phyloP scores from a whole-genome alignment of 108 stramenopile genomes.

The Ochromonas danica region DNA sequence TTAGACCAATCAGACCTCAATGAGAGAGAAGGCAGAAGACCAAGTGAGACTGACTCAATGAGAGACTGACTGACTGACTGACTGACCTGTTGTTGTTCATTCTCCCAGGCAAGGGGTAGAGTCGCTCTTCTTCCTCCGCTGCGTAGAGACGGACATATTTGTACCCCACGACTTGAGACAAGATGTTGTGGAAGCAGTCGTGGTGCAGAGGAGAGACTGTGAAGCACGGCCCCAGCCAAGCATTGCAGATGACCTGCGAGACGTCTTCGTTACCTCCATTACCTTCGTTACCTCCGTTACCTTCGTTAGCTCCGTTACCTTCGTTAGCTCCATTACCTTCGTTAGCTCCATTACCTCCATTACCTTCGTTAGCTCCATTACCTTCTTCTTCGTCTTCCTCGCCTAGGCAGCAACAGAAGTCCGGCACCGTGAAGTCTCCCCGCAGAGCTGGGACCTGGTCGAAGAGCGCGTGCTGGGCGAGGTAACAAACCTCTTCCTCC shows the following conservation, averaged over 20 bases:
- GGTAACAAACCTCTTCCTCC: too few species aligned
- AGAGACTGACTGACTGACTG: too few species aligned
- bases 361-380: neutral
- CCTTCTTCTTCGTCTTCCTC: constrained; percentile 44
- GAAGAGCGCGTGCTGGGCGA: constrained; percentile 55
- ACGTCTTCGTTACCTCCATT: too few species aligned
- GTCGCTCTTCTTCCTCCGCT: constrained; percentile 39
- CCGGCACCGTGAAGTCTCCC: constrained; percentile 48
- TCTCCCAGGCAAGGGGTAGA: constrained; percentile 46
- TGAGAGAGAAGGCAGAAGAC: too few species aligned
- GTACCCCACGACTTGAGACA: constrained; percentile 70
- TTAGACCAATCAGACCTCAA: too few species aligned
- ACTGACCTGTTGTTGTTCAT: constrained; percentile 55
- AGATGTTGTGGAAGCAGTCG: constrained; percentile 72
- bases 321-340: neutral
- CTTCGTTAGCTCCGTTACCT: neutral
- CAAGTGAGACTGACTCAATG: too few species aligned
- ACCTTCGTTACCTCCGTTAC: neutral
- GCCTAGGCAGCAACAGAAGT: constrained; percentile 52
- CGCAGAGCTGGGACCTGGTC: constrained; percentile 51
- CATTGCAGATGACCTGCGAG: constrained; percentile 21
- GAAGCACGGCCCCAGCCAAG: constrained; percentile 50
- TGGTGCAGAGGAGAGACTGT: constrained; percentile 60
- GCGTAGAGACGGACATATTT: constrained; percentile 74
- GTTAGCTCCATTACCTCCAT: neutral